Evolutionary conservation across 352 stramenopile species (phyloP), one percentile per base, ranked within the genome.

Genomic region (Pythium aquatile): DNA sequence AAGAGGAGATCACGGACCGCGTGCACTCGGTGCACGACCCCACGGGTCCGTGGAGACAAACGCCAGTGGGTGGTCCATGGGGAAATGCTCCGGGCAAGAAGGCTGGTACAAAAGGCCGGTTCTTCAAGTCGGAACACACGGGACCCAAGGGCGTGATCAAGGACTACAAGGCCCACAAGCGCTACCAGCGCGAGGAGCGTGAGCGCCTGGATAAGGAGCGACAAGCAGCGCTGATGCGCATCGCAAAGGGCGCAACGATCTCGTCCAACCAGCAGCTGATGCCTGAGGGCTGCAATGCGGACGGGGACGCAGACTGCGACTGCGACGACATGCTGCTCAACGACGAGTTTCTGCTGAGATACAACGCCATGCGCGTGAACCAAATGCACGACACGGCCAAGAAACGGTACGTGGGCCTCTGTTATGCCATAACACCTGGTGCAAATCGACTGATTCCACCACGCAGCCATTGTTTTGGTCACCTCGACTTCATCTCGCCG

Each of bases 81-180:
- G 86, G 84, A 1, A 76, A 81, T 32, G 69, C 83, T 3, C 65
- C 62, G 32, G 30, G 52, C 1, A 60, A 61, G 8, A 57, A 60
- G 11, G 65, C 58, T 4, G 66, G 69, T 10, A 71, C 70, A 55
- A 64, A 70, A 52, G 71, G 76, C 13, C 75, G 78, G 6, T 66
- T 81, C 66, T 93, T 90, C 49, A 66, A 58, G 11, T 92, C 86
- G 9, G 61, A 73, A 17, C 79, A 90, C 71, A 93, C 86, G 8
- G 86, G 86, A 0, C 86, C 86, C 8, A 94, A 94, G 69, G 86
- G 86, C 28, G 86, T 94, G 42, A 72, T 92, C 47, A 88, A 80
- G 46, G 86, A 94, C 74, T 92, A 90, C 76, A 90, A 91, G 66
- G 77, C 78, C 14, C 76, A 94, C 69, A 93, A 91, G 56, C 76